Percentiles rank a stretch among this genome's conserved stretches.
Conservation (phyloP, 202 grass and related monocot genomes). For the Schoenoplectus triqueter region DNA sequence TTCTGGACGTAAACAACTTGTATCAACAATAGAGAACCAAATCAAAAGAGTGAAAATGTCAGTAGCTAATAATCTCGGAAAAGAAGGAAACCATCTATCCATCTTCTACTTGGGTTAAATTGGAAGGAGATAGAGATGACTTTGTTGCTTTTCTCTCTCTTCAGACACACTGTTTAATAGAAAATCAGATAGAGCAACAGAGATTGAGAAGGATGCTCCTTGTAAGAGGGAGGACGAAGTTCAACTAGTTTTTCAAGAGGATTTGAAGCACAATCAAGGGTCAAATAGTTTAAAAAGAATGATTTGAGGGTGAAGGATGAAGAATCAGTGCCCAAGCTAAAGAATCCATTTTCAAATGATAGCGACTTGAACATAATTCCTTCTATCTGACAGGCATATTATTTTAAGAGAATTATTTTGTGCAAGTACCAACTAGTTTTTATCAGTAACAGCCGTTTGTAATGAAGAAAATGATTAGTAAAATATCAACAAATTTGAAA, state of each 20-base stretch:
- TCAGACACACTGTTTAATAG: slow-evolving; percentile 43
- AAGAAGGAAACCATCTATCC: slow-evolving; percentile 40
- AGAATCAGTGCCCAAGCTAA: slow-evolving; percentile 43
- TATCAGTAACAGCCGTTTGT: background rate
- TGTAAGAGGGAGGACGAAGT: slow-evolving; percentile 46
- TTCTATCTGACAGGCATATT: slow-evolving; percentile 51
- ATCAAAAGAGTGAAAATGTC: slow-evolving; percentile 60
- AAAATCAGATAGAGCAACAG: slow-evolving; percentile 43
- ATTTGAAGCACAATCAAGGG: slow-evolving; percentile 50
- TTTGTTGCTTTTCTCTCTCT: slow-evolving; percentile 68
- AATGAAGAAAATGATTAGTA: background rate
- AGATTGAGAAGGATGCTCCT: slow-evolving; percentile 45
- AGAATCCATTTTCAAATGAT: slow-evolving; percentile 56
- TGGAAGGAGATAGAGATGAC: slow-evolving; percentile 78
- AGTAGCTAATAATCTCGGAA: slow-evolving; percentile 50
- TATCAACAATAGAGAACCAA: slow-evolving; percentile 63
- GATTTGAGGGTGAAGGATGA: slow-evolving; percentile 71
- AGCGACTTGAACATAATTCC: slow-evolving; percentile 51
- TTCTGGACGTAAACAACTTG: slow-evolving; percentile 65
- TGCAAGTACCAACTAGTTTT: background rate
- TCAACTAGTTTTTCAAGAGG: slow-evolving; percentile 48
- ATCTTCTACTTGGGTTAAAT: slow-evolving; percentile 65
- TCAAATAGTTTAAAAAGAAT: slow-evolving; percentile 70
- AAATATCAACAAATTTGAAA: background rate
- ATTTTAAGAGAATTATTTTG: background rate